These are phyloP conservation scores for Dunaliella primolecta DNA, from an alignment of 139 green algal species.

Conservation along the genomic window DNA sequence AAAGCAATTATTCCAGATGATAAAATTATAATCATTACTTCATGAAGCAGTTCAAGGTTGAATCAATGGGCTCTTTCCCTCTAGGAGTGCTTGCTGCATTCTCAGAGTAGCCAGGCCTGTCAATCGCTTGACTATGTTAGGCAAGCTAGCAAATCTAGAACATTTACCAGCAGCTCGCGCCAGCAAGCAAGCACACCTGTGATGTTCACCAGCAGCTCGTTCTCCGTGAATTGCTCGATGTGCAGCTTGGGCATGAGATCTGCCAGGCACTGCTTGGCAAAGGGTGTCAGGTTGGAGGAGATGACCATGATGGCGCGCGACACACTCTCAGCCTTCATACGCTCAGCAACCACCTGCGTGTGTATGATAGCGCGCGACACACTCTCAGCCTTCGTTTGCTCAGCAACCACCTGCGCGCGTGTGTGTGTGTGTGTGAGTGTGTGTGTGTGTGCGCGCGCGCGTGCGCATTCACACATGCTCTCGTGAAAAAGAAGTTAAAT, in stretches of 20 bases:
- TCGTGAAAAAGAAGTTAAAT: too few species aligned
- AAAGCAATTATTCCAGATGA: too few species aligned
- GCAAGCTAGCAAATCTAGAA: too few species aligned
- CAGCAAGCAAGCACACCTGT: too few species aligned
- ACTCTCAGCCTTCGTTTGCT: slow-evolving; percentile 86
- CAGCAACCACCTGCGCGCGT: slow-evolving; percentile 61
- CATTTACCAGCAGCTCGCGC: too few species aligned
- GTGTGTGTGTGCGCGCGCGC: background rate
- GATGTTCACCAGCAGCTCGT: slow-evolving; percentile 96
- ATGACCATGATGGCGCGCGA: slow-evolving; percentile 87
- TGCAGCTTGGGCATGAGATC: slow-evolving; percentile 26
- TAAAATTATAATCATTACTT: too few species aligned
- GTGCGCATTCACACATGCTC: background rate
- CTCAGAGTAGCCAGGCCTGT: too few species aligned
- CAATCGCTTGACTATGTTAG: too few species aligned
- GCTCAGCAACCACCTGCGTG: slow-evolving; percentile 65
- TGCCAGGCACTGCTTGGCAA: slow-evolving; percentile 42
- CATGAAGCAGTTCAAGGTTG: too few species aligned
- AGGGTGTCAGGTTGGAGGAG: slow-evolving; percentile 53
- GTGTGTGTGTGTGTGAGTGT: background rate
- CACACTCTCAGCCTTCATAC: slow-evolving; percentile 86
- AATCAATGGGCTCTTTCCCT: too few species aligned
- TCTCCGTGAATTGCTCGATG: slow-evolving; percentile 89
- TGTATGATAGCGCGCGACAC: slow-evolving; percentile 58
- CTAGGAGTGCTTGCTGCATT: too few species aligned